Conservation (phyloP, 495 filamentous ascomycete genomes). For the Hapsidospora chrysogenum region DNA sequence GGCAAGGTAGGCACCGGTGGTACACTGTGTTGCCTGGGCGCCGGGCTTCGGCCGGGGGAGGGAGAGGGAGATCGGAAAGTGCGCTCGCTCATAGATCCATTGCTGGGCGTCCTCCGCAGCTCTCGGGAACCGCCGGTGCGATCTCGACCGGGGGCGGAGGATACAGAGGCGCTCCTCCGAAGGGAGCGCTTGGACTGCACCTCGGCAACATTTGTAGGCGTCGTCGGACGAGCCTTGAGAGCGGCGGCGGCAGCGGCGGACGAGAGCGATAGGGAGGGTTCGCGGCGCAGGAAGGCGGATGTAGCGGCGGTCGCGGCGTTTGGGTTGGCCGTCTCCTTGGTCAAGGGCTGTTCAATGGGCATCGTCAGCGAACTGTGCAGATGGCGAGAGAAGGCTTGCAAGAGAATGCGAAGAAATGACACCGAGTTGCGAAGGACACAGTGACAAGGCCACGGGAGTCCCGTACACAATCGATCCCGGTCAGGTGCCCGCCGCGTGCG, state of each 20-base stretch:
- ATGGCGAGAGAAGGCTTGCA: no score
- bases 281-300: slow-evolving; percentile 59
- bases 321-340: slow-evolving; percentile 43
- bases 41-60: slow-evolving; percentile 32
- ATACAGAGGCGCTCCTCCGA: slow-evolving; percentile 50
- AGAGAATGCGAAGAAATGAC: not conserved
- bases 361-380: not conserved
- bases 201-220: slow-evolving; percentile 61
- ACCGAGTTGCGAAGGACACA: not conserved
- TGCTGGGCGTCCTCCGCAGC: slow-evolving; percentile 50
- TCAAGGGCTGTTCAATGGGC: slow-evolving; percentile 31
- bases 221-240: slow-evolving; percentile 54
- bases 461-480: no score
- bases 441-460: not conserved
- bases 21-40: slow-evolving; percentile 29
- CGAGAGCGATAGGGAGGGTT: slow-evolving; percentile 45
- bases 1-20: slow-evolving; percentile 69
- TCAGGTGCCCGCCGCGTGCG: no score
- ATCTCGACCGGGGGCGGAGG: slow-evolving; percentile 42
- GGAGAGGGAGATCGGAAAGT: slow-evolving; percentile 55
- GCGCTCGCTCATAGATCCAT: slow-evolving; percentile 68
- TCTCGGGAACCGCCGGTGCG: slow-evolving; percentile 11
- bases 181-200: slow-evolving; percentile 76
- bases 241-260: slow-evolving; percentile 75
- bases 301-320: slow-evolving; percentile 60